Evolutionary conservation across 345 rosid genomes (phyloP), one percentile per base, ranked within the genome.

Genomic region (Carallia pectinifolia): DNA sequence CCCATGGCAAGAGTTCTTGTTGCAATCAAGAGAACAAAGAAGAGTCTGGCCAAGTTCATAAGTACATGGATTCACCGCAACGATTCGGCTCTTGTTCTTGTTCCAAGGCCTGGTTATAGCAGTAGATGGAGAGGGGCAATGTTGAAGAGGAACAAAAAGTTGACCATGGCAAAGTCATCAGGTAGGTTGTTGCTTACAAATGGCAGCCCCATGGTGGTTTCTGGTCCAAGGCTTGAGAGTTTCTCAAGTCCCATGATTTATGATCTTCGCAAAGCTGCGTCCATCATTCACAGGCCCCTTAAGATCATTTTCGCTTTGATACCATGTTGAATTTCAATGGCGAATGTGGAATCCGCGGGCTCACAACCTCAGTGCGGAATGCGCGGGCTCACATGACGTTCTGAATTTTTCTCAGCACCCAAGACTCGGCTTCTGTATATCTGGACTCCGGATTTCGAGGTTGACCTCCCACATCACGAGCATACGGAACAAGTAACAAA

Each of bases 91-190:
- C 76, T 78, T 37, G 90, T 87, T 33, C 80, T 90, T 17, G 85
- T 86, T 62, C 77, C 83, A 7, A 80, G 80, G 72, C 77, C 72
- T 34, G 73, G 73, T 36, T 82, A 80, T 62, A 70, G 74, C 7
- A 65, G 58, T 50, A 85, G 90, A 83, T 82, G 86, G 89, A 91
- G 79, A 75, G 84, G 84, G 2, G 73, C 82, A 5, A 82, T 81
- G 90, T n/a, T 84, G 87, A 91, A 84, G 90, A 89, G 96, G 76
- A 86, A 77, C 67, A 78, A 85, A 82, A 90, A 81, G 73, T 52
- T 78, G 71, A 58, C 79, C 75, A 61, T 66, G 82, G 78, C 59
- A 37, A 82, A 79, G 64, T 79, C 83, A 62, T 80, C 83, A 58
- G 87, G 86, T 48, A 88, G 84, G 44, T 64, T 91, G 62, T 31